These are phyloP conservation scores for Xylaria hypoxylon DNA, from an alignment of 2,329 filamentous ascomycete species.

Conservation along the genomic window DNA sequence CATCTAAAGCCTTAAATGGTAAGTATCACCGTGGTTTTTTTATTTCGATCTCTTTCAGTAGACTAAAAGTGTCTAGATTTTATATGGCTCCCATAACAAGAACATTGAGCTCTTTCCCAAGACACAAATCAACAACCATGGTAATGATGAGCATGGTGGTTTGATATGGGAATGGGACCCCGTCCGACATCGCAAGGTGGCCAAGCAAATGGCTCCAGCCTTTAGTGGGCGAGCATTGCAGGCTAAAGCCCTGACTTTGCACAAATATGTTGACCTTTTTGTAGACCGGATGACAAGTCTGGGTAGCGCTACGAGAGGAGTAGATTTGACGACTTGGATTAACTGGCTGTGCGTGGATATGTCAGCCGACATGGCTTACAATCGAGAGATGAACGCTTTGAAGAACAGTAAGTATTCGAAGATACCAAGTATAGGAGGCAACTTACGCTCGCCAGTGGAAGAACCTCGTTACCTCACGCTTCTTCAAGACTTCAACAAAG, in stretches of 20 bases:
- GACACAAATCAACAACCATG: conserved; percentile 34
- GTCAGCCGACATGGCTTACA: conserved; percentile 36
- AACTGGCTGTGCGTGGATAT: conserved; percentile 41
- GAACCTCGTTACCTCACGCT: conserved; percentile 28
- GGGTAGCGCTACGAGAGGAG: conserved; percentile 15
- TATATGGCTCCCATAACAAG: conserved; percentile 30
- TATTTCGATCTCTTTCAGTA: neutral
- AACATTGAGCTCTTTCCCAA: conserved; percentile 34
- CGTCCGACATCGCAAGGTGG: conserved; percentile 35
- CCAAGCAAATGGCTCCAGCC: conserved; percentile 42
- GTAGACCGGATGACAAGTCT: conserved; percentile 25
- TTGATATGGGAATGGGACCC: conserved; percentile 44
- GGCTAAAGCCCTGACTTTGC: conserved; percentile 38
- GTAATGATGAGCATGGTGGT: conserved; percentile 30
- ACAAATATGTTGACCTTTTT: conserved; percentile 40
- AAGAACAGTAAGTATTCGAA: conserved; percentile 19
- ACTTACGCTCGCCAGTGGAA: conserved; percentile 3
- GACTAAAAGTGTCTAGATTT: conserved; percentile 26
- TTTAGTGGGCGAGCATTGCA: conserved; percentile 40
- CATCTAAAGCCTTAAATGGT: conserved; percentile 34
- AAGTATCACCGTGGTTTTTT: neutral
- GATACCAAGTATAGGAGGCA: neutral
- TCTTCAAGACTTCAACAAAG: conserved; percentile 33
- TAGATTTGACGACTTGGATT: conserved; percentile 33
- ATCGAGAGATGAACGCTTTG: conserved; percentile 24